Evolutionary conservation across 257 asterid genomes (phyloP), one percentile per base, ranked within the genome.

Genomic region (Solanum pinnatisectum): DNA sequence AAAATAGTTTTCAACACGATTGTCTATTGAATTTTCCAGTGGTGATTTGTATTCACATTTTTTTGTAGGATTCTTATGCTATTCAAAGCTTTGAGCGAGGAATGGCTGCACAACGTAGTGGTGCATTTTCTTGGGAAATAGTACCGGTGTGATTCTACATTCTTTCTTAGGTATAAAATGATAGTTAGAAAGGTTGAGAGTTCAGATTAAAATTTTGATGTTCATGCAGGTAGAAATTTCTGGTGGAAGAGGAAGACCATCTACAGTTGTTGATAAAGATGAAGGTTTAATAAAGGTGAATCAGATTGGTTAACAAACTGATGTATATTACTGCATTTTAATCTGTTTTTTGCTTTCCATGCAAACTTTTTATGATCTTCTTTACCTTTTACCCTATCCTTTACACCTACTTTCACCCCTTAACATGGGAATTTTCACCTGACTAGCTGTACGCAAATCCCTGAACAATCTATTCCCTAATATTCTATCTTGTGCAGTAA

Each of bases 51-150:
- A 67, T 89, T 86, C 79, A n/a, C 18, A 49, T 36, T n/a, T 68
- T 87, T 89, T 22, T 63, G 40, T 86, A 97, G 99, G 99, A 97
- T 90, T 88, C 93, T 52, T 97, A 95, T 92, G 96, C 99, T 85
- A 91, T 96, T 91, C 95, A 90, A 91, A 97, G 99, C 94, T 97
- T 97, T 90, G 94, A 94, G 88, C 98, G 98, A 84, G 98, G 98
- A 86, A 89, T 90, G 89, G 93, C 95, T 89, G 99, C 99, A 39
- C 94, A 94, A 90, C 86, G 91, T 37, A 88, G 90, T 90, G 98
- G 98, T 89, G 98, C 97, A 71, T 96, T 97, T 86, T 81, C 92
- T 68, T 97, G 99, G 99, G 99, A 97, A 95, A 97, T 96, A 89
- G 94, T 89, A 90, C 98, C 98, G 60, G 99, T 95, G 88, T 92